Evolutionary conservation across 1,139 yeast species (phyloP).

Genomic region (Lodderomyces parapsilosis): DNA sequence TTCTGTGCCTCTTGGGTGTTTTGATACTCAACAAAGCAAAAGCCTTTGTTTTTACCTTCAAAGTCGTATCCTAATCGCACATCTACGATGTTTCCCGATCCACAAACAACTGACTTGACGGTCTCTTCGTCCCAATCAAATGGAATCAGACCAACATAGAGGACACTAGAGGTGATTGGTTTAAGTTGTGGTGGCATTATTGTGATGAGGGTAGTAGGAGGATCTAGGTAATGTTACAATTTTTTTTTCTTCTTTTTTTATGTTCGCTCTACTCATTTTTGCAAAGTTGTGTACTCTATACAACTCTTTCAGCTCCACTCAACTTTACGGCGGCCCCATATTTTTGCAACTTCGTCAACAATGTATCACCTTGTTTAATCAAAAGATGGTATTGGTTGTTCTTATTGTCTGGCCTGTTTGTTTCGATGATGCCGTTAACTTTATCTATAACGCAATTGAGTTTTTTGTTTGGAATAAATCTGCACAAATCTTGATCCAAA

Average conservation of each 20-base stretch:
- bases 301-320: slow-evolving; percentile 81
- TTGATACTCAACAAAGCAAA: slow-evolving; percentile 60
- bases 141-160: slow-evolving; percentile 63
- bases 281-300: too few relatives aligned
- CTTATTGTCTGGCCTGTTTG: slow-evolving; percentile 94
- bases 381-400: slow-evolving; percentile 88
- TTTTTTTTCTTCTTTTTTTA: slow-evolving; percentile 1
- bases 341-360: slow-evolving; percentile 91
- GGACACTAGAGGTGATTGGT: slow-evolving; percentile 30
- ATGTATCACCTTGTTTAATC: slow-evolving; percentile 88
- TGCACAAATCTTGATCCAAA: slow-evolving; percentile 77
- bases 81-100: slow-evolving; percentile 61
- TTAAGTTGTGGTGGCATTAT: slow-evolving; percentile 12
- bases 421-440: slow-evolving; percentile 93
- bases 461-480: slow-evolving; percentile 89
- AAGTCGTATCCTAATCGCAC: slow-evolving; percentile 62
- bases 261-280: background rate
- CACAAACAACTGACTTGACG: slow-evolving; percentile 58
- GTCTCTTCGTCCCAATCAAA: slow-evolving; percentile 62
- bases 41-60: slow-evolving; percentile 64
- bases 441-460: slow-evolving; percentile 94
- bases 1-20: slow-evolving; percentile 50
- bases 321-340: slow-evolving; percentile 96
- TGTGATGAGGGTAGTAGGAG: too few relatives aligned
- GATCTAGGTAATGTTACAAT: background rate